Evolutionary conservation across 2,329 filamentous ascomycete genomes (phyloP).

Genomic region (Fusarium acutatum): DNA sequence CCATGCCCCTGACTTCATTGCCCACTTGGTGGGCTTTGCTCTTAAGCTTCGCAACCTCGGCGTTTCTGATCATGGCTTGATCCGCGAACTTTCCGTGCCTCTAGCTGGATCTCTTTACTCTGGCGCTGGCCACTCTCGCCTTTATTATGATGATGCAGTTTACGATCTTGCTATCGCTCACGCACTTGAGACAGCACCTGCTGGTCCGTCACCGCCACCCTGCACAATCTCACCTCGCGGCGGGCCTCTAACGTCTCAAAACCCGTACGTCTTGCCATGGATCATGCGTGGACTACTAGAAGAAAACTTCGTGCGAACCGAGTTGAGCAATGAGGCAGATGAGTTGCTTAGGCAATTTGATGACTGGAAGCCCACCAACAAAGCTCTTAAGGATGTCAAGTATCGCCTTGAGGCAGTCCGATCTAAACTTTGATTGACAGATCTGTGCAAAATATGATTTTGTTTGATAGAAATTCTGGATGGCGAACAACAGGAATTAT

Average conservation of each 20-base stretch:
- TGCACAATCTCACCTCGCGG: conserved; percentile 41
- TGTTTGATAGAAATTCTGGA: neutral
- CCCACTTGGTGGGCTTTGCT: conserved; percentile 90
- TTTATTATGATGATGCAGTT: conserved; percentile 89
- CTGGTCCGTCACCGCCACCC: conserved; percentile 50
- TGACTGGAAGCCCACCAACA: conserved; percentile 89
- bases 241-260: conserved; percentile 61
- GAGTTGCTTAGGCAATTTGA: conserved; percentile 89
- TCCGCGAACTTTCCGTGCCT: conserved; percentile 87
- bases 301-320: conserved; percentile 87
- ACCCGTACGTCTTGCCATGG: conserved; percentile 93
- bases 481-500: neutral
- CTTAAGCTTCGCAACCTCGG: conserved; percentile 94
- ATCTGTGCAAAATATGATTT: neutral
- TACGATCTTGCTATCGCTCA: conserved; percentile 82
- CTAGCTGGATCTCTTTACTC: conserved; percentile 90
- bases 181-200: conserved; percentile 74
- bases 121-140: conserved; percentile 90
- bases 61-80: conserved; percentile 89
- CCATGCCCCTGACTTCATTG: conserved; percentile 92
- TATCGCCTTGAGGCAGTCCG: conserved; percentile 91
- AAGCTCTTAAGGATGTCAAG: conserved; percentile 94
- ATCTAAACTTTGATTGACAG: conserved; percentile 70
- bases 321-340: conserved; percentile 78
- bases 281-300: conserved; percentile 93